These are phyloP conservation scores for Bryum argenteum DNA, from an alignment of 225 moss, liverwort and hornwort species.

Conservation along the genomic window DNA sequence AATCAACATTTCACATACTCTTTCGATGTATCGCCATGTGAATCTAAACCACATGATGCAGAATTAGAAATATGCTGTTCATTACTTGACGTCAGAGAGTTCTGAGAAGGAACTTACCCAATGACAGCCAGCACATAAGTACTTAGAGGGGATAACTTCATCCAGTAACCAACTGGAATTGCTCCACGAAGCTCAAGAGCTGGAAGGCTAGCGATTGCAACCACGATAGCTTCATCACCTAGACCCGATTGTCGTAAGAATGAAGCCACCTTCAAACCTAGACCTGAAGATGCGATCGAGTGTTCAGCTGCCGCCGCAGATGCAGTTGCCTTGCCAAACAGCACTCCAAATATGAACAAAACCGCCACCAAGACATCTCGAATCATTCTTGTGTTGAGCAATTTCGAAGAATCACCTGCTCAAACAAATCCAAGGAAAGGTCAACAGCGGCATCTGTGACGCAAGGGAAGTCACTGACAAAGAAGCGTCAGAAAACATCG, in stretches of 20 bases:
- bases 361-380: slow-evolving; percentile 38
- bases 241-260: slow-evolving; percentile 78
- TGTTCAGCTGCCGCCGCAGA: slow-evolving; percentile 63
- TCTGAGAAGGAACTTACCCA: slow-evolving; percentile 51
- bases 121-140: slow-evolving; percentile 68
- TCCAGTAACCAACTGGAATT: slow-evolving; percentile 92
- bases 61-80: not conserved
- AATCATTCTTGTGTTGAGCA: slow-evolving; percentile 21
- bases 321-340: slow-evolving; percentile 44
- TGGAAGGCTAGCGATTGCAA: slow-evolving; percentile 79
- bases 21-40: not conserved
- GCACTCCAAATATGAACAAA: slow-evolving; percentile 29
- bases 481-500: not conserved
- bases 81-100: not conserved
- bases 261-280: slow-evolving; percentile 82
- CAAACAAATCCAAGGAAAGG: not conserved
- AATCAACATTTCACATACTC: slow-evolving; percentile 8
- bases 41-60: not conserved
- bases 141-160: slow-evolving; percentile 70
- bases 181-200: slow-evolving; percentile 95
- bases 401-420: slow-evolving; percentile 16
- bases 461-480: not conserved
- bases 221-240: slow-evolving; percentile 82
- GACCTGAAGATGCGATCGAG: slow-evolving; percentile 76
- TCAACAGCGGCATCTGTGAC: not conserved